A percentile compares a stretch with the other conserved stretches of the same genome.
Evolutionary conservation across 2,329 filamentous ascomycete genomes (phyloP).

Genomic region (Xylaria sp.): DNA sequence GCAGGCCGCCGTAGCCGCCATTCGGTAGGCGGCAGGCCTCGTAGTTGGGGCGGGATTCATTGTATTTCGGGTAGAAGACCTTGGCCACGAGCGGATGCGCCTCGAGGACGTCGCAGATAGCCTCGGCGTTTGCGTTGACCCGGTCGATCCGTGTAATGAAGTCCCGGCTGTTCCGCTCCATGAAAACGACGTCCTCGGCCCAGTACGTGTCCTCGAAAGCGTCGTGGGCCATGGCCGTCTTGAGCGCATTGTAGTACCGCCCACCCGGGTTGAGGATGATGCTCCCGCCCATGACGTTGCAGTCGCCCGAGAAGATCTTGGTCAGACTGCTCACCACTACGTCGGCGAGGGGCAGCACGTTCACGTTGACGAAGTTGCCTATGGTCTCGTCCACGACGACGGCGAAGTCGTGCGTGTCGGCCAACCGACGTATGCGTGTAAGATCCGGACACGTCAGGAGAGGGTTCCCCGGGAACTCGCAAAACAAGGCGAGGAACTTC

Average conservation of each 20-base stretch:
- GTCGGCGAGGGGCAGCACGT: conserved; percentile 89
- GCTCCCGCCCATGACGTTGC: conserved; percentile 97
- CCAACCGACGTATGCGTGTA: conserved; percentile 79
- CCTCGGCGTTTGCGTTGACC: conserved; percentile 87
- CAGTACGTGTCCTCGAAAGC: conserved; percentile 92
- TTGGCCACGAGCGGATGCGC: conserved; percentile 73
- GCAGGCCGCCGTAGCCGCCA: conserved; percentile 89
- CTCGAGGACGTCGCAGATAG: conserved; percentile 78
- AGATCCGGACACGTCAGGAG: conserved; percentile 88
- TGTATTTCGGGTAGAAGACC: conserved; percentile 89
- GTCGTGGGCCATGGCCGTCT: conserved; percentile 65
- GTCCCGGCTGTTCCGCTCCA: conserved; percentile 96
- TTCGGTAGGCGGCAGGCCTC: conserved; percentile 78
- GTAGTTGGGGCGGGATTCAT: conserved; percentile 75
- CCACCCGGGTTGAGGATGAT: conserved; percentile 72
- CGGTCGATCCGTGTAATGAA: conserved; percentile 84
- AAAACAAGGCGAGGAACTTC: conserved; percentile 84
- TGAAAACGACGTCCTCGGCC: conserved; percentile 92
- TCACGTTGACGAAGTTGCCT: conserved; percentile 95
- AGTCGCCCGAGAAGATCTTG: conserved; percentile 97
- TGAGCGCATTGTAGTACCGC: conserved; percentile 77
- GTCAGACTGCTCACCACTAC: conserved; percentile 94
- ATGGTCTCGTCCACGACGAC: conserved; percentile 97
- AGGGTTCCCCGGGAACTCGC: conserved; percentile 95
- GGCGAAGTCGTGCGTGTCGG: conserved; percentile 86